Conservation (phyloP, 208 protist species). For the Trypanosoma rangeli region DNA sequence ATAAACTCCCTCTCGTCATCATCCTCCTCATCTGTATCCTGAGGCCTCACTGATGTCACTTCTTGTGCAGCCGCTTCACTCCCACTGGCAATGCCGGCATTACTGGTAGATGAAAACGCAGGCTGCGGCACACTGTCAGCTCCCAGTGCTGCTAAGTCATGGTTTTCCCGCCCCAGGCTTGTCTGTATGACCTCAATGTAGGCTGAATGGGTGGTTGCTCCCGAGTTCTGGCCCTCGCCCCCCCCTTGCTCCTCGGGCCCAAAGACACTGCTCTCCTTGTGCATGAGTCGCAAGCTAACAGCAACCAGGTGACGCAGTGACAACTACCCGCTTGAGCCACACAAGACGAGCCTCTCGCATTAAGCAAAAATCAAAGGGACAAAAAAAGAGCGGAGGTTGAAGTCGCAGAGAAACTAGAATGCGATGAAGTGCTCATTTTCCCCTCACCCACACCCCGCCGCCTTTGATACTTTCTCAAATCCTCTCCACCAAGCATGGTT, state of each 20-base stretch:
- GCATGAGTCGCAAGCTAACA: slow-evolving; percentile 9
- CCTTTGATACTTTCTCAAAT: background rate
- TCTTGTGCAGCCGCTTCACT: background rate
- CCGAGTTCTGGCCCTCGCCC: slow-evolving; percentile 18
- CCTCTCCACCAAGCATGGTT: background rate
- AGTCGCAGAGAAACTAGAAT: too few species aligned
- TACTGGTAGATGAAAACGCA: background rate
- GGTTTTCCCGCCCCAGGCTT: slow-evolving; percentile 7
- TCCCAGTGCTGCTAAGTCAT: slow-evolving; percentile 28
- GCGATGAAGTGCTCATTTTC: too few species aligned
- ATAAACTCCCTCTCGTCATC: slow-evolving; percentile 74
- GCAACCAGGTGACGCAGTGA: background rate
- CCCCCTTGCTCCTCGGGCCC: slow-evolving; percentile 9
- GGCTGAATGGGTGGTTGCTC: slow-evolving; percentile 22
- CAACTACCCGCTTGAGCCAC: slow-evolving; percentile 4
- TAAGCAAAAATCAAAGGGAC: slow-evolving; percentile 1
- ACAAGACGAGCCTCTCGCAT: background rate
- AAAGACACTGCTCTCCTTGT: slow-evolving; percentile 29
- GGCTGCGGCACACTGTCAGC: slow-evolving; percentile 25
- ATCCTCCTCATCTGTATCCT: background rate
- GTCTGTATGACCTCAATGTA: background rate
- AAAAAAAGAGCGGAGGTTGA: slow-evolving; percentile 3
- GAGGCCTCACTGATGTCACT: background rate
- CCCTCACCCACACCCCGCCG: background rate
- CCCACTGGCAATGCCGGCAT: background rate